Evolutionary conservation across 805 yeast genomes (phyloP).

Genomic region (Starmerella apis): DNA sequence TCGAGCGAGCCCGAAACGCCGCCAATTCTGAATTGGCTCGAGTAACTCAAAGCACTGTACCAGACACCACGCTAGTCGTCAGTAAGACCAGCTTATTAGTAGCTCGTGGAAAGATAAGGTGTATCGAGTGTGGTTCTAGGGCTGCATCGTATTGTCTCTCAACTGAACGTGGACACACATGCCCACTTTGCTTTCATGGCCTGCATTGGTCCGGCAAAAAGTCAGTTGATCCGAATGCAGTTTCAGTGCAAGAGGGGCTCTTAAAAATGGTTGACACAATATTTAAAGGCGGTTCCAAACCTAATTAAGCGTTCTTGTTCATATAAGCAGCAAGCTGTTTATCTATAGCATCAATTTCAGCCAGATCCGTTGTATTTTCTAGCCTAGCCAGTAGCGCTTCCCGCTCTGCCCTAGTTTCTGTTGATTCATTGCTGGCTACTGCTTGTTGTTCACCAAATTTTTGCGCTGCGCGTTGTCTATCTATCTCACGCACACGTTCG

Average conservation of each 20-base stretch:
- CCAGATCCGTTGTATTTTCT: conserved; percentile 53
- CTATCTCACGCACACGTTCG: conserved; percentile 46
- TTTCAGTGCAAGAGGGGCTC: background rate
- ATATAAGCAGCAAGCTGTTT: conserved; percentile 34
- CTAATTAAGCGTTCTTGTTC: background rate
- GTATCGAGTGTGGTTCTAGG: background rate
- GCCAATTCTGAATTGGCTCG: background rate
- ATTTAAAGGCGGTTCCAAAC: background rate
- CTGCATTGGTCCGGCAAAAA: background rate
- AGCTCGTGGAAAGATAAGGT: background rate
- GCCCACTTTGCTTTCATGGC: background rate
- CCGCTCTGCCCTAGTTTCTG: conserved; percentile 27
- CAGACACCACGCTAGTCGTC: background rate
- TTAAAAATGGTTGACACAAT: background rate
- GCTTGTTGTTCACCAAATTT: background rate
- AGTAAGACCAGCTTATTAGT: background rate
- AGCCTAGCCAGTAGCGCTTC: conserved; percentile 33
- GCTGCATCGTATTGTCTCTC: conserved; percentile 3
- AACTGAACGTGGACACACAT: background rate
- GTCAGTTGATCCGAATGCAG: background rate
- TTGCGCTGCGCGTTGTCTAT: conserved; percentile 38
- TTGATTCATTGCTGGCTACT: background rate
- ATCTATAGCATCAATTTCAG: conserved; percentile 67
- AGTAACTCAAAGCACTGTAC: background rate
- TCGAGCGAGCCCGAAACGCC: background rate